Evolutionary conservation across 1,139 yeast genomes (phyloP), one percentile per base, ranked within the genome.

Genomic region (Yamadazyma kanchanaburiensis): DNA sequence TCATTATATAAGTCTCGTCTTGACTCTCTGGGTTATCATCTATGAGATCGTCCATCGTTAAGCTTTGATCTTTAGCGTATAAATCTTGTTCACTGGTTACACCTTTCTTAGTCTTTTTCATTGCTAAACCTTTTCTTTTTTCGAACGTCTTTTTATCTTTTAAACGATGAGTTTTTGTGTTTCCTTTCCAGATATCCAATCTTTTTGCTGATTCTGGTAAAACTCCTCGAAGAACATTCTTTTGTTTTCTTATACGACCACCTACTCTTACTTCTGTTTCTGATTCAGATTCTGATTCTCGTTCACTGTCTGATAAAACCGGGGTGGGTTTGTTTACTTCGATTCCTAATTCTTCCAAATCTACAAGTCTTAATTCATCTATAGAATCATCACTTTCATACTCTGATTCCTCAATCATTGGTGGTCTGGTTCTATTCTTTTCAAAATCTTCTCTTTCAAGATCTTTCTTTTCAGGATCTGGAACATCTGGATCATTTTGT

Each of bases 151-250:
- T 31, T 4, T 19, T 29, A 12, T 15, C 24, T 16, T 22, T 31
- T 15, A 31, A 18, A 15, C 6, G 18, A 12, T 6, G 12, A 19
- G 20, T 12, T 25, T 17, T 30, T 15, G 37, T 33, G 15, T 32
- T 34, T 2, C 35, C 35, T 27, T 48, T 48, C 33, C 55, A 61
- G n/a, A 55, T 39, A 5, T 51, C 51, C 13, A 62, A 44, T 31
- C 56, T 45, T 46, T 46, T 58, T 12, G 69, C 64, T 2, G 70
- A 63, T 34, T 64, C 71, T 0, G 72, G 72, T 7, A 64, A 45
- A 0, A 60, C 60, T 0, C 71, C 70, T 18, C 51, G 42, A 10
- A 64, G 40, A 4, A 62, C 53, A 26, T 48, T 51, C 27, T 46
- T 55, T 27, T 57, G 58, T 29, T 51, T 59, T 27, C 58, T 34